phyloP scores from a whole-genome alignment of 495 filamentous ascomycete genomes.

The Clohesyomyces aquaticus region DNA sequence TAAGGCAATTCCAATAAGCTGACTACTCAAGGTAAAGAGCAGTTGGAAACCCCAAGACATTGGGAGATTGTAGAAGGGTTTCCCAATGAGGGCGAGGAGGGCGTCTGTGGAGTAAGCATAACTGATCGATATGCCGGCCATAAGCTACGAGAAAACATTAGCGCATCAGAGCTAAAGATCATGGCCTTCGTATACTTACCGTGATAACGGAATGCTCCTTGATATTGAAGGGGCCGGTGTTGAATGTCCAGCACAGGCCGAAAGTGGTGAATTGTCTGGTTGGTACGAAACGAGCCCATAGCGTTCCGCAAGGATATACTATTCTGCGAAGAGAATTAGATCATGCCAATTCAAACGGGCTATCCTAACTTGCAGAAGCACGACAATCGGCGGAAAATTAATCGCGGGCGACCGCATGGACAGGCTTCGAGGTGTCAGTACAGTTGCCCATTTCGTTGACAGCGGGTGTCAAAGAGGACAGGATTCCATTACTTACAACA shows the following conservation, averaged over 20 bases:
- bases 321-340: constrained; percentile 2
- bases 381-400: constrained; percentile 31
- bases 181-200: not conserved
- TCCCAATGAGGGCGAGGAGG: constrained; percentile 18
- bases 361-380: constrained; percentile 15
- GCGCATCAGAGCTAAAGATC: not conserved
- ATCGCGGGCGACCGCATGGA: constrained; percentile 33
- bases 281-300: constrained; percentile 25
- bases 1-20: constrained; percentile 74
- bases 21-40: constrained; percentile 70
- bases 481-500: too few relatives aligned
- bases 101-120: constrained; percentile 32
- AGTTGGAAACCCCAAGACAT: constrained; percentile 71
- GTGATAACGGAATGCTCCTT: constrained; percentile 38
- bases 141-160: constrained; percentile 12
- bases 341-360: too few relatives aligned
- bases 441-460: too few relatives aligned
- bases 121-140: constrained; percentile 26
- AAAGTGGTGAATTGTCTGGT: constrained; percentile 31
- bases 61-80: constrained; percentile 60
- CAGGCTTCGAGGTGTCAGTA: too few relatives aligned
- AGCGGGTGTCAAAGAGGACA: too few relatives aligned
- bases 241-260: constrained; percentile 36
- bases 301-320: constrained; percentile 15
- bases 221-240: constrained; percentile 41